Base-by-base conservation (phyloP, 2,329 filamentous ascomycete species). In the Laburnicola sp. region DNA sequence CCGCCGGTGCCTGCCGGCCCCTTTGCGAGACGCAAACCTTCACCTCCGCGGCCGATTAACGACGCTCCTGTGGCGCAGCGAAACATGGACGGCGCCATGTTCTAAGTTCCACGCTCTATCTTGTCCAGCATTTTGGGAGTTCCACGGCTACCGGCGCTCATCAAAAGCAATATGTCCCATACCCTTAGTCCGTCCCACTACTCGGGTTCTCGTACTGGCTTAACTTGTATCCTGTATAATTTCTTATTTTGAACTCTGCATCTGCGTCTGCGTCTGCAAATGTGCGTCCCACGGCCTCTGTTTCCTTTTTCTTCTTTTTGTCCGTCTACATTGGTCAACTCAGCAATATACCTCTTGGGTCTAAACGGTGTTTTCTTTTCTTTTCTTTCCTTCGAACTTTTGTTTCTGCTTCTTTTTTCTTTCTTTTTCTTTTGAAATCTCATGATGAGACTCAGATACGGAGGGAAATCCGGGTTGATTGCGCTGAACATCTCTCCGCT, bases 81-180 rank as follows among this genome's bases (percentile, higher is more conserved):
- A n/a, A 57, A 64, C 10, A 65, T 67, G 64, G 60, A 73, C 11
- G 70, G 70, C 7, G 65, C 62, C 10, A 73, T 73, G 70, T 73
- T 73, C 42, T 73, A 59, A 56, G 9, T 10, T 9, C 25, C 27
- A 8, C 23, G 27, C 21, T 39, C 21, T 22, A 4, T 39, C 27
- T 43, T 21, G 9, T 26, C 2, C 22, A 26, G 25, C 27, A 16
- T 28, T 10, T 8, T 10, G 28, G 39, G 40, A 47, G 42, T 45
- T 30, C 16, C 16, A 4, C 30, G 11, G 38, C 32, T 42, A 16
- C 27, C 42, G 42, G 53, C 56, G 47, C 42, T 26, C 40, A 34
- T 39, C 34, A 53, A 59, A 51, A 57, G 50, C 46, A 51, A 51
- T 38, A 30, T 39, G 32, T 35, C 44, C 31, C 44, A 38, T 48